Conservation (phyloP, 257 asterid species). For the Solanum bulbocastanum region DNA sequence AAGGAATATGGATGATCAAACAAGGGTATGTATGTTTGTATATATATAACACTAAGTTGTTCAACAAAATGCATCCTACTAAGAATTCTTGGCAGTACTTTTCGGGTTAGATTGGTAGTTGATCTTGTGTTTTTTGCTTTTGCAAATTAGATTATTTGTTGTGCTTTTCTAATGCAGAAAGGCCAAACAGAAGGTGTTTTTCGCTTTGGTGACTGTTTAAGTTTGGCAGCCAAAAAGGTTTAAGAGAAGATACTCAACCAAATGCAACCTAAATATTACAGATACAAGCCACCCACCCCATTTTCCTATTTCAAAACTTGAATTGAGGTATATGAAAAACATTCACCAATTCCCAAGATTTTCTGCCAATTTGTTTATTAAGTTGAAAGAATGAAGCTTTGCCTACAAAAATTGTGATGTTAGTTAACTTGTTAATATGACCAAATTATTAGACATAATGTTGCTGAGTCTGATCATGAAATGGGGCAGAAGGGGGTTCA, state of each 20-base stretch:
- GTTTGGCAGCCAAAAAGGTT: slow-evolving; percentile 18
- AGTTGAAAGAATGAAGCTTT: not conserved
- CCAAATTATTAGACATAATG: not conserved
- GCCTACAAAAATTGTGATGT: not conserved
- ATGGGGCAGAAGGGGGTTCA: not conserved
- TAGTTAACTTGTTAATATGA: not conserved
- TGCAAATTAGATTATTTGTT: not conserved
- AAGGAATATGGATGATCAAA: not conserved
- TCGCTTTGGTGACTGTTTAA: not conserved
- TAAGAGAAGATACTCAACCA: not conserved
- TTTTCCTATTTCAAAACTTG: not conserved
- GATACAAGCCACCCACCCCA: slow-evolving; percentile 1
- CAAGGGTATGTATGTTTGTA: not conserved
- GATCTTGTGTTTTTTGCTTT: not conserved
- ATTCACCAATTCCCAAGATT: not conserved
- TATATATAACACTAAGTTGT: not conserved
- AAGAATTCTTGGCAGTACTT: not conserved
- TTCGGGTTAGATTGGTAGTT: not conserved
- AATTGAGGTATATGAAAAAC: not conserved
- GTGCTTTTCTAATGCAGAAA: not conserved
- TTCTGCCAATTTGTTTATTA: not conserved
- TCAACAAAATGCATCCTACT: not conserved
- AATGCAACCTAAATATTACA: not conserved
- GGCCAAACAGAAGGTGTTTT: not conserved
- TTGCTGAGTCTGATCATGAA: not conserved